A percentile compares a stretch with the other conserved stretches of the same genome.
phyloP scores from a whole-genome alignment of 306 rosid genomes.

The Trichosanthes truncata region DNA sequence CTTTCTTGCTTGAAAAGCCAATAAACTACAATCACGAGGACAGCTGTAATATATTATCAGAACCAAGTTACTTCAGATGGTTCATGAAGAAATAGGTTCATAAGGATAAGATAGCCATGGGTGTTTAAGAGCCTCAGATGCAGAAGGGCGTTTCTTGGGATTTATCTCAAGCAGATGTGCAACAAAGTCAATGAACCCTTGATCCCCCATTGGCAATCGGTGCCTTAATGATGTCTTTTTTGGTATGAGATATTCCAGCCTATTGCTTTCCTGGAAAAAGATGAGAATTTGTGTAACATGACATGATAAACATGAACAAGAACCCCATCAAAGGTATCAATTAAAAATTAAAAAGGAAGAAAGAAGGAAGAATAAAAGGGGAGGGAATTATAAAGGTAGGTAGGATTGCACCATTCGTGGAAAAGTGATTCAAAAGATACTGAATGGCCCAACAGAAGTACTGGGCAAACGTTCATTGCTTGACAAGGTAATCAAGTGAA shows the following conservation, averaged over 20 bases:
- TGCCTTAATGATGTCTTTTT: conserved; percentile 95
- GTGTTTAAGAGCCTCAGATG: conserved; percentile 84
- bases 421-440: background rate
- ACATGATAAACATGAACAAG: background rate
- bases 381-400: background rate
- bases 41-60: conserved; percentile 1
- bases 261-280: conserved; percentile 63
- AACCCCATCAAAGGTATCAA: background rate
- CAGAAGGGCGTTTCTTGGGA: conserved; percentile 97
- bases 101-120: conserved; percentile 97
- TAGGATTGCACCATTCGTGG: background rate
- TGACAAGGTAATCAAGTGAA: background rate
- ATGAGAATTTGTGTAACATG: conserved; percentile 4
- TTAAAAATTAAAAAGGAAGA: background rate
- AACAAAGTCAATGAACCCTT: conserved; percentile 93
- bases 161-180: conserved; percentile 77
- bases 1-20: conserved; percentile 24
- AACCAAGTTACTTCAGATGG: conserved; percentile 9
- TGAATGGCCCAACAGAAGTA: background rate
- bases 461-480: background rate
- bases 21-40: conserved; percentile 13
- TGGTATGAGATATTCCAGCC: conserved; percentile 86
- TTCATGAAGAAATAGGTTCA: conserved; percentile 91
- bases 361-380: background rate
- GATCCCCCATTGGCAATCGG: conserved; percentile 96